These are phyloP conservation scores for Erythrophleum fordii DNA, from an alignment of 306 rosid species.

Conservation along the genomic window DNA sequence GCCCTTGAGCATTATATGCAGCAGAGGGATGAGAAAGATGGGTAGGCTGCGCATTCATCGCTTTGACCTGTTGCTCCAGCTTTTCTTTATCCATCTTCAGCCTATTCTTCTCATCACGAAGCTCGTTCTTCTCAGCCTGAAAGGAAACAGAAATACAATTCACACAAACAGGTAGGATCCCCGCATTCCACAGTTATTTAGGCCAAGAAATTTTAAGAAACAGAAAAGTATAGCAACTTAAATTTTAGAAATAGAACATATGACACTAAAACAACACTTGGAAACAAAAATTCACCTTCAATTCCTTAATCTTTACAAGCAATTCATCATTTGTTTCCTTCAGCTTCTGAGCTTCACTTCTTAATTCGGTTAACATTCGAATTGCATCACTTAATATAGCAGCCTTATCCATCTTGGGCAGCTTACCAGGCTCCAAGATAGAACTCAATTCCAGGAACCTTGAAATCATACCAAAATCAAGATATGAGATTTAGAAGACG, in stretches of 20 bases:
- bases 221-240: neutral
- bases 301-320: slow-evolving; percentile 70
- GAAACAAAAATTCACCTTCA: slow-evolving; percentile 61
- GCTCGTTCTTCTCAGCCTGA: slow-evolving; percentile 94
- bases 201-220: neutral
- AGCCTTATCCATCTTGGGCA: slow-evolving; percentile 84
- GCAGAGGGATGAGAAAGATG: slow-evolving; percentile 60
- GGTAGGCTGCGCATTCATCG: slow-evolving; percentile 54
- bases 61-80: slow-evolving; percentile 64
- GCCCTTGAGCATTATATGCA: slow-evolving; percentile 54
- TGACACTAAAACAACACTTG: neutral
- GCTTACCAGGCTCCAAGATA: slow-evolving; percentile 74
- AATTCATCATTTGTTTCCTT: slow-evolving; percentile 63
- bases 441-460: slow-evolving; percentile 92
- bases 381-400: slow-evolving; percentile 75
- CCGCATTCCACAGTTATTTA: neutral
- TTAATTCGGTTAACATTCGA: slow-evolving; percentile 64
- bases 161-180: neutral
- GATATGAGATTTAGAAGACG: slow-evolving; percentile 41
- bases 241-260: slow-evolving; percentile 1
- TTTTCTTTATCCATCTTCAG: slow-evolving; percentile 79
- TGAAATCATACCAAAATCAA: slow-evolving; percentile 49
- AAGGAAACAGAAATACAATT: slow-evolving; percentile 30
- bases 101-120: slow-evolving; percentile 92
- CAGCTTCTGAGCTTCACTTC: slow-evolving; percentile 66